A percentile compares a stretch with the other conserved stretches of the same genome.
Evolutionary conservation across 2,329 filamentous ascomycete genomes (phyloP).

Genomic region (Aspergillus transmontanensis): DNA sequence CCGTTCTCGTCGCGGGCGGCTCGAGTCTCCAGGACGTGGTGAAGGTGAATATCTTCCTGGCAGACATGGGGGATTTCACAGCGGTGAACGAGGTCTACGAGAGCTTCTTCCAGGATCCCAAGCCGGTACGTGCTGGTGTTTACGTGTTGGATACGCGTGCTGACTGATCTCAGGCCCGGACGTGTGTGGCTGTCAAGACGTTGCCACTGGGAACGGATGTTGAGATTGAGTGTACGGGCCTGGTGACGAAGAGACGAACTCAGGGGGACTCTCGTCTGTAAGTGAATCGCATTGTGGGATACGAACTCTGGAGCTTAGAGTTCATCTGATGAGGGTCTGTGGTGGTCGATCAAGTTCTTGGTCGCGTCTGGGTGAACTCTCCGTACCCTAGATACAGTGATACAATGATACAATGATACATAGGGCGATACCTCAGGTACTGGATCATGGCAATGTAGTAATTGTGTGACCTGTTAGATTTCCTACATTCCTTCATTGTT

Average conservation of each 20-base stretch:
- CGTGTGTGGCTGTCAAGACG: conserved; percentile 55
- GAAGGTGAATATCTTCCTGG: conserved; percentile 68
- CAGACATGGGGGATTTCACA: conserved; percentile 65
- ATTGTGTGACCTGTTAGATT: background rate
- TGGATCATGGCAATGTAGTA: too few relatives aligned
- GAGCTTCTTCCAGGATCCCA: conserved; percentile 28
- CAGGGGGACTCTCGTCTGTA: conserved; percentile 22
- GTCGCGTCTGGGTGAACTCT: background rate
- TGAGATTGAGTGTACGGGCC: conserved; percentile 56
- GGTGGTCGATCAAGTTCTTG: background rate
- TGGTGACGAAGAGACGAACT: conserved; percentile 24
- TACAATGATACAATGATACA: too few relatives aligned
- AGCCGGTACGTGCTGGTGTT: conserved; percentile 26
- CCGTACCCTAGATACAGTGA: background rate
- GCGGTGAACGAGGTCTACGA: conserved; percentile 79
- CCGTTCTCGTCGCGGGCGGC: conserved; percentile 61
- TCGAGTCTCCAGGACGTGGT: conserved; percentile 61
- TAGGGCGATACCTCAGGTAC: too few relatives aligned
- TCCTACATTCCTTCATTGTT: too few relatives aligned
- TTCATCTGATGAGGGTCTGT: background rate
- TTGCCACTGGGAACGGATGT: conserved; percentile 55
- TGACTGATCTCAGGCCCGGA: conserved; percentile 25
- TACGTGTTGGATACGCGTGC: background rate
- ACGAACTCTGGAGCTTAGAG: background rate
- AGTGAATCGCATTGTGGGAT: background rate